Base-by-base conservation (phyloP, 176 grass and related monocot genomes). In the Musa beccarii region DNA sequence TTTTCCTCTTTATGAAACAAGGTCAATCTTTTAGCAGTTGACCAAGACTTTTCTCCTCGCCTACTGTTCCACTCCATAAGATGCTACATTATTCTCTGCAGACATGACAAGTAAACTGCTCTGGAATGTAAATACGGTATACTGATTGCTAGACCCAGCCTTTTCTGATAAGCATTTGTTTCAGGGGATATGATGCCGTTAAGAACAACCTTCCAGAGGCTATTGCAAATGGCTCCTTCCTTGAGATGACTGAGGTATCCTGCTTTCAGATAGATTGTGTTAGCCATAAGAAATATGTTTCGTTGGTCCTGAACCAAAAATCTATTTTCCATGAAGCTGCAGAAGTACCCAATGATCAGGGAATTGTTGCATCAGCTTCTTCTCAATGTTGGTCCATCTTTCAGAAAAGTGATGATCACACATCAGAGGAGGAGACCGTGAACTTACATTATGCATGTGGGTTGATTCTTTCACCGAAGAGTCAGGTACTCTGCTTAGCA, bases 41-140 rank as follows among this genome's bases (percentile, higher is more conserved):
- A 66, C 13, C 59, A 66, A 28, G 61, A 66, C 11, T 24, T 26
- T 77, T 77, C 59, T 66, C 75, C 75, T 66, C 61, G 61, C 11
- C 20, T 77, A 4, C 50, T 77, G 50, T 77, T 77, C 50, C 59
- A 54, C 26, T 21, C 64, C n/a, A 65, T 77, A 62, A 77, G 75
- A 77, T 77, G 75, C 13, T 77, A 77, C 75, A 34, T 65, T 22
- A 25, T 77, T 66, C 59, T 77, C 50, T 77, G 75, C 50, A 53
- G n/a, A 25, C 61, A 54, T 77, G 43, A 77, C 49, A 54, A 62
- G 75, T 52, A 66, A 66, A 25, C 22, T 22, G 26, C 6, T 50
- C 14, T 20, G 25, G 54, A 17, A 20, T 75, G 11, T 24, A 24
- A 74, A n/a, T 75, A 5, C 25, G 3, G 4, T 59, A 26, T 62